Evolutionary conservation across 768 basidiomycete species (phyloP).

Genomic region (Boletus eberwhitei): DNA sequence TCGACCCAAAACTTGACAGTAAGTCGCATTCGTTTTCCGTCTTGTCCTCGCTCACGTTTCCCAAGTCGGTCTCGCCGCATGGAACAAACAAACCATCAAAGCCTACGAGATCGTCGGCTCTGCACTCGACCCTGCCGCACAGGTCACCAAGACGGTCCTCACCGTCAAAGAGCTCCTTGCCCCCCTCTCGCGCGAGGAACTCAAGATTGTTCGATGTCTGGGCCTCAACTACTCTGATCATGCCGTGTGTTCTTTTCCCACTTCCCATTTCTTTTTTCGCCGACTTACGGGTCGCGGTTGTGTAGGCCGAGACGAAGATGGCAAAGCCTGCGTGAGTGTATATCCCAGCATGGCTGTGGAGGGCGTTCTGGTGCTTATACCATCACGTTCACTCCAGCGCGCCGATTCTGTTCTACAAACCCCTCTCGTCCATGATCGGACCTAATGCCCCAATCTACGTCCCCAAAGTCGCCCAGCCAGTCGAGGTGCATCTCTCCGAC

Average conservation of each 20-base stretch:
- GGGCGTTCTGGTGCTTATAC: not conserved
- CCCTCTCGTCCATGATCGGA: constrained; percentile 64
- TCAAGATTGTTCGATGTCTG: constrained; percentile 70
- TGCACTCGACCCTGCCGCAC: constrained; percentile 61
- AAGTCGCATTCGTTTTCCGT: constrained; percentile 2
- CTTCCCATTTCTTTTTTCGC: not conserved
- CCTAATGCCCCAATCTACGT: constrained; percentile 64
- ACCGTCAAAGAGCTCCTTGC: constrained; percentile 70
- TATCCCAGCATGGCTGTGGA: no score
- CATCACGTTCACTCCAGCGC: constrained; percentile 37
- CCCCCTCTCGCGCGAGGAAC: constrained; percentile 63
- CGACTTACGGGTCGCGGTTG: not conserved
- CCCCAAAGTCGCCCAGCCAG: constrained; percentile 67
- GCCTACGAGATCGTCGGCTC: constrained; percentile 73
- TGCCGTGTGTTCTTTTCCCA: constrained; percentile 46
- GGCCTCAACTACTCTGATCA: constrained; percentile 86
- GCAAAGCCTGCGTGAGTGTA: constrained; percentile 55
- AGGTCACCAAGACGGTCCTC: constrained; percentile 58
- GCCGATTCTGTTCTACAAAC: constrained; percentile 81
- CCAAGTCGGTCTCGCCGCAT: constrained; percentile 58
- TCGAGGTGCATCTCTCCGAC: constrained; percentile 68
- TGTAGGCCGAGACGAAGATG: constrained; percentile 66
- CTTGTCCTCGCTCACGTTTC: not conserved
- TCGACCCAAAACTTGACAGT: constrained; percentile 67
- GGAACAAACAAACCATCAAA: constrained; percentile 52